Evolutionary conservation across 192 early-diverging fungal genomes (phyloP), one percentile per base, ranked within the genome.

Genomic region (Coemansia sp.): DNA sequence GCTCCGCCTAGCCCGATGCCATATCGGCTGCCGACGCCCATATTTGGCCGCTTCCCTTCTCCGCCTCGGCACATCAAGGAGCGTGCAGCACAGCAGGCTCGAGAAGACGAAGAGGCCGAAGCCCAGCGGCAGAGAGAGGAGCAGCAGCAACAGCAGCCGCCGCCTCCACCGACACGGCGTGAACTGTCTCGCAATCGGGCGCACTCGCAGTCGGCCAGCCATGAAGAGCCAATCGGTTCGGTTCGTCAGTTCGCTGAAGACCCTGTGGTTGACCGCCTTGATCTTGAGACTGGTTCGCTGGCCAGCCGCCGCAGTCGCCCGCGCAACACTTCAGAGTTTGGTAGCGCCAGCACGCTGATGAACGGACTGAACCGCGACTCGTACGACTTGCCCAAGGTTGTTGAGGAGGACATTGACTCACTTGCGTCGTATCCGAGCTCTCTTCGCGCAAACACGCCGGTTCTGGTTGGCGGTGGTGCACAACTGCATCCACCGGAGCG

Each of bases 371-470:
- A 56, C 11, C 68, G 65, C 39, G 61, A 57, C 47, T 24, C 45
- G 47, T 73, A 52, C 26, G 43, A 75, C 12, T 63, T 81, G 55
- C 78, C 78, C 49, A 81, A 81, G 61, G 78, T 81, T 3, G 69
- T 81, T 19, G 78, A 81, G 59, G 78, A 81, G 26, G 78, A 81
- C 35, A 57, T 73, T n/a, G 78, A 81, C 62, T 80, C 77, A 35
- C 65, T 80, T 14, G 77, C 71, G 0, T 80, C 77, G 20, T 80
- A 71, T 35, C 65, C 71, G 13, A 68, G 58, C 59, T 63, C 63
- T 3, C 41, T 48, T 27, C 77, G 65, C 39, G 35, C 65, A 23
- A 58, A 56, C 47, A 80, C 61, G 32, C 71, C 72, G 8, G 60
- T 56, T 19, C 43, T 80, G 29, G 62, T 67, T n/a, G 77, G 71